These are phyloP conservation scores for Oidiodendron maius DNA, from an alignment of 495 filamentous ascomycete genomes.

Conservation along the genomic window DNA sequence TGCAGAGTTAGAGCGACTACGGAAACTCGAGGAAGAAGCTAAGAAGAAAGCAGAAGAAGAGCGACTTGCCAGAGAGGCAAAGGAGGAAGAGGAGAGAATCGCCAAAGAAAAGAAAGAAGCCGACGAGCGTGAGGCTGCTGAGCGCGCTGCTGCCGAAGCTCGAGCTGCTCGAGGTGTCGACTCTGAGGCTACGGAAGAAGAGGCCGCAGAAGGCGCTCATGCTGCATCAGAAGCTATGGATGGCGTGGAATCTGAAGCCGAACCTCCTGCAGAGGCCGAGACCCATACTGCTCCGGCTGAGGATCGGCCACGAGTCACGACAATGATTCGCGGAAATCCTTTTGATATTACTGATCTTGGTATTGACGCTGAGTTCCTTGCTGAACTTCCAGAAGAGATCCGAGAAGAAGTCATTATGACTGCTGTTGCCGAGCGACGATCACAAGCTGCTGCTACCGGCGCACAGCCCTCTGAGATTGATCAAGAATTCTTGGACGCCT, in stretches of 20 bases:
- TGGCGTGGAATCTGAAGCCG: slow-evolving; percentile 49
- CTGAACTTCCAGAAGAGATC: slow-evolving; percentile 89
- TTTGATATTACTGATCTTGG: slow-evolving; percentile 90
- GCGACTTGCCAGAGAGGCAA: slow-evolving; percentile 46
- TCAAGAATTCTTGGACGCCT: slow-evolving; percentile 88
- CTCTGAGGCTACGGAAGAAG: slow-evolving; percentile 25
- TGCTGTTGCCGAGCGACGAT: slow-evolving; percentile 75
- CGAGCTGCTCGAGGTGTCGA: slow-evolving; percentile 41
- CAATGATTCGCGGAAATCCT: slow-evolving; percentile 75
- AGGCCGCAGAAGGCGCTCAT: slow-evolving; percentile 13
- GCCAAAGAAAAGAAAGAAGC: slow-evolving; percentile 48
- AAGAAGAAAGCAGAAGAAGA: slow-evolving; percentile 49
- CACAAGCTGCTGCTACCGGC: slow-evolving; percentile 70
- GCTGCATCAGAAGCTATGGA: slow-evolving; percentile 67
- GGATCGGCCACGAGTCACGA: slow-evolving; percentile 55
- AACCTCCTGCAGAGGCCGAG: slow-evolving; percentile 3
- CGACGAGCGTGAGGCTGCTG: slow-evolving; percentile 49
- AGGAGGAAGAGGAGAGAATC: slow-evolving; percentile 55
- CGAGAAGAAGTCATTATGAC: slow-evolving; percentile 92
- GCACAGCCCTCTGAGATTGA: slow-evolving; percentile 84
- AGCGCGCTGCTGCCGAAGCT: slow-evolving; percentile 38
- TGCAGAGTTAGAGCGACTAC: slow-evolving; percentile 46
- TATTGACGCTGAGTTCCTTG: slow-evolving; percentile 90
- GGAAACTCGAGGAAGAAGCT: slow-evolving; percentile 63
- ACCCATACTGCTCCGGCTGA: slow-evolving; percentile 13